Conservation (phyloP, 2,329 filamentous ascomycete species). For the Ophioceras dolichostomum region DNA sequence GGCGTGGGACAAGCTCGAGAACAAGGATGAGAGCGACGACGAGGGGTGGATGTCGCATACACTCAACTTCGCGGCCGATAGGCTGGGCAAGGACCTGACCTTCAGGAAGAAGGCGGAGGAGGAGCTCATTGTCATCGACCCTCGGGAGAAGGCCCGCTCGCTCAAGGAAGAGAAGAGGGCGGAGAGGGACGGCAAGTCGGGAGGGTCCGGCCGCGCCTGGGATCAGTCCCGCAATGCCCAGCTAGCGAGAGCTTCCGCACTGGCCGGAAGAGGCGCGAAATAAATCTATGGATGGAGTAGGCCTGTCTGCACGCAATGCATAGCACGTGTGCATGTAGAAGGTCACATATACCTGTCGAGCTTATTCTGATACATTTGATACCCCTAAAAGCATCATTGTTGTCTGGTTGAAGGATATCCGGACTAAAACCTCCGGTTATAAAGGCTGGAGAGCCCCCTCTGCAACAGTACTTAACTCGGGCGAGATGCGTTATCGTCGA, state of each 20-base stretch:
- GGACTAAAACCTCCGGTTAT: too few species aligned
- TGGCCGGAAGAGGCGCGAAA: slow-evolving; percentile 44
- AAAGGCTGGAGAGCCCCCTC: too few species aligned
- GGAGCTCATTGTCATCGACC: slow-evolving; percentile 86
- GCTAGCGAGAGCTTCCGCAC: slow-evolving; percentile 37
- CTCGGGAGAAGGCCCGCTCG: slow-evolving; percentile 66
- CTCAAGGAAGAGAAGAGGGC: slow-evolving; percentile 53
- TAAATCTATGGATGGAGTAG: too few species aligned
- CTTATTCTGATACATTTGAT: too few species aligned
- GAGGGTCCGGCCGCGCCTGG: slow-evolving; percentile 39
- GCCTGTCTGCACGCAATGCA: too few species aligned
- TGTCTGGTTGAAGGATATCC: too few species aligned
- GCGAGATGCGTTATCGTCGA: too few species aligned
- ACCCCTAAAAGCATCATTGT: too few species aligned
- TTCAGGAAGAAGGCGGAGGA: slow-evolving; percentile 89
- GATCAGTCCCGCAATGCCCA: slow-evolving; percentile 46
- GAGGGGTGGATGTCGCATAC: slow-evolving; percentile 78
- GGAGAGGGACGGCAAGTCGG: slow-evolving; percentile 29
- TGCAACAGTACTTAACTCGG: too few species aligned
- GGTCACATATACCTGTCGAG: too few species aligned
- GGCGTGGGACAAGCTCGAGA: slow-evolving; percentile 61
- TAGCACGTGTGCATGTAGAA: too few species aligned
- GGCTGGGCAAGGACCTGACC: slow-evolving; percentile 78
- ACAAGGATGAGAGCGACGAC: slow-evolving; percentile 36
- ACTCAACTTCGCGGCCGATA: slow-evolving; percentile 79